Percentiles rank a stretch among this genome's conserved stretches.
Evolutionary conservation across 768 basidiomycete species (phyloP).

Genomic region (Pisolithus sp.): DNA sequence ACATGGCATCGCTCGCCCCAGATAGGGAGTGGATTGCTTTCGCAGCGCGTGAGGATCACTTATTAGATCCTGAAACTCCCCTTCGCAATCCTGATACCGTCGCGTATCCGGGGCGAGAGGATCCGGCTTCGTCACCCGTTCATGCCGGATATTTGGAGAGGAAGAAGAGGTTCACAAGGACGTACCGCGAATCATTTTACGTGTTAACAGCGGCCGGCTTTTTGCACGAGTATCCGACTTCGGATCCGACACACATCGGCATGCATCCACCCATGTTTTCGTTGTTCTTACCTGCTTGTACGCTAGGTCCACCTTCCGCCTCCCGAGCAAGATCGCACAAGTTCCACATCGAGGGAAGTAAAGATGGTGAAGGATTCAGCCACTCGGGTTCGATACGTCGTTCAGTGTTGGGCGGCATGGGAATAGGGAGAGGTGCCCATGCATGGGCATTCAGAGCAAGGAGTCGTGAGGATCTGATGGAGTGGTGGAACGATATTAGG

Average conservation of each 20-base stretch:
- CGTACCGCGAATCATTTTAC: constrained; percentile 82
- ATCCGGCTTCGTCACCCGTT: constrained; percentile 77
- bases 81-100: constrained; percentile 73
- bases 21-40: constrained; percentile 96
- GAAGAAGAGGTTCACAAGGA: constrained; percentile 89
- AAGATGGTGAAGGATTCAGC: constrained; percentile 59
- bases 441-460: constrained; percentile 90
- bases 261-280: constrained; percentile 66
- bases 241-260: constrained; percentile 54
- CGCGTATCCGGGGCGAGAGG: constrained; percentile 85
- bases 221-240: constrained; percentile 83
- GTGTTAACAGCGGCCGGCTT: constrained; percentile 95
- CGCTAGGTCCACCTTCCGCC: constrained; percentile 83
- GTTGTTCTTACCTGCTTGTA: constrained; percentile 91
- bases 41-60: constrained; percentile 86
- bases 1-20: constrained; percentile 75
- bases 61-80: constrained; percentile 95
- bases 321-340: constrained; percentile 73
- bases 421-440: constrained; percentile 37
- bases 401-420: constrained; percentile 32
- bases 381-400: constrained; percentile 40
- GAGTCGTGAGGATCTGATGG: constrained; percentile 96
- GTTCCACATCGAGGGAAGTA: constrained; percentile 94
- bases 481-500: constrained; percentile 98
- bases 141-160: constrained; percentile 90